A percentile compares a stretch with the other conserved stretches of the same genome.
phyloP scores from a whole-genome alignment of 2,329 filamentous ascomycete species.

The Fusarium redolens region DNA sequence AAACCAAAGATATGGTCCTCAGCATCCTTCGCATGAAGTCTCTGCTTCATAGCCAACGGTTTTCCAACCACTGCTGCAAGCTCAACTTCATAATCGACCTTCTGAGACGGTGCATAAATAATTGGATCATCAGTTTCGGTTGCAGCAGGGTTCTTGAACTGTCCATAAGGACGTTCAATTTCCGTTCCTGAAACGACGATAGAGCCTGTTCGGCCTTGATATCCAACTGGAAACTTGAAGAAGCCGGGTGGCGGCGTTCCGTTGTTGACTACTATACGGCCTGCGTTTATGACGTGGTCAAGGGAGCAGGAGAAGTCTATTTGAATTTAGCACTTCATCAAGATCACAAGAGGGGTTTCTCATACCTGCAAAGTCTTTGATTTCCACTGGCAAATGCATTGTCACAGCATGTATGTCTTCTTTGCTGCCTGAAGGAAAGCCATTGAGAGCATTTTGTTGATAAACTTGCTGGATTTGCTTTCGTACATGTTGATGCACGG shows the following conservation, averaged over 20 bases:
- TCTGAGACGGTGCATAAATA: conserved; percentile 46
- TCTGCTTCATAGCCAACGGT: conserved; percentile 49
- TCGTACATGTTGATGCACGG: neutral
- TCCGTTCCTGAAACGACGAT: conserved; percentile 62
- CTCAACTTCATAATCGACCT: conserved; percentile 58
- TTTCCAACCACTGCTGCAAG: conserved; percentile 59
- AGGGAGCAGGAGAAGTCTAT: conserved; percentile 66
- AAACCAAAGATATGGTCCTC: conserved; percentile 71
- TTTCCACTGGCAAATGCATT: conserved; percentile 66
- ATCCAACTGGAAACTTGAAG: conserved; percentile 62
- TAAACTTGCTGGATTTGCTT: neutral
- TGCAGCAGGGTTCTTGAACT: conserved; percentile 47
- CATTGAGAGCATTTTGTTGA: neutral
- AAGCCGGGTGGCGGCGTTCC: conserved; percentile 57
- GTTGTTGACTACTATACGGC: conserved; percentile 53
- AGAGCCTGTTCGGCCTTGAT: conserved; percentile 65
- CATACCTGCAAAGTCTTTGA: conserved; percentile 62
- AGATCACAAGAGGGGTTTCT: too few species aligned
- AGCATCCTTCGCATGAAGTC: conserved; percentile 58
- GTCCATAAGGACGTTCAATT: conserved; percentile 60
- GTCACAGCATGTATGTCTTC: conserved; percentile 28
- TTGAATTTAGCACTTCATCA: neutral
- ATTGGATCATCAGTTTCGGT: neutral
- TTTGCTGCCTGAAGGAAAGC: conserved; percentile 12
- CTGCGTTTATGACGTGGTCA: conserved; percentile 64